Percentiles rank a stretch among this genome's conserved stretches.
These are phyloP conservation scores for Biscogniauxia marginata DNA, from an alignment of 2,329 filamentous ascomycete species.

Conservation along the genomic window DNA sequence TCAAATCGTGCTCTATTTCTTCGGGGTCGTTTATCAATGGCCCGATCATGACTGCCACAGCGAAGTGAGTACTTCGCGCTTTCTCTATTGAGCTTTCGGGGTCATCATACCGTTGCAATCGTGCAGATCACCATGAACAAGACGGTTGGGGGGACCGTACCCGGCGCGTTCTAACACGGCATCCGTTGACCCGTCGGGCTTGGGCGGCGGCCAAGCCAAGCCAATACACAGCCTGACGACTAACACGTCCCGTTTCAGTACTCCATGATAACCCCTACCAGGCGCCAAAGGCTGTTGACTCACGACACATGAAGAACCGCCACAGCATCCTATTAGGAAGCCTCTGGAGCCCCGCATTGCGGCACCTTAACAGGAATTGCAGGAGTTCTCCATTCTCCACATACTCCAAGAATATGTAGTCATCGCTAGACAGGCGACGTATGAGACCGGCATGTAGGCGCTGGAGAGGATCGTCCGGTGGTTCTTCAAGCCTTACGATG, in stretches of 20 bases:
- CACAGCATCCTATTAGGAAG: not conserved
- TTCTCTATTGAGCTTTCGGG: not conserved
- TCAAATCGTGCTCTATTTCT: not conserved
- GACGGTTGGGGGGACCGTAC: too few species aligned
- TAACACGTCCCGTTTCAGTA: not conserved
- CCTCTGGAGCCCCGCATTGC: not conserved
- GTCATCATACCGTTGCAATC: not conserved
- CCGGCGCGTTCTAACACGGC: not conserved
- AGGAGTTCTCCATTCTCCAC: not conserved
- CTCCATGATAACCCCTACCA: not conserved
- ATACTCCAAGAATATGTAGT: not conserved
- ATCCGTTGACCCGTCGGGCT: not conserved
- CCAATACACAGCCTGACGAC: not conserved
- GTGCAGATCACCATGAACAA: not conserved
- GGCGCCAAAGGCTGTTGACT: not conserved
- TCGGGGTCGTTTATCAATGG: not conserved
- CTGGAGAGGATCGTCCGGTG: not conserved
- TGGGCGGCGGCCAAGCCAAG: not conserved
- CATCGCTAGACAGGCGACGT: not conserved
- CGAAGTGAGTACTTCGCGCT: not conserved
- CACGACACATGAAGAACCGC: not conserved
- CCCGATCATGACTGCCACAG: not conserved
- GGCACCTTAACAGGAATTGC: not conserved
- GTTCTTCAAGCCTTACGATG: not conserved
- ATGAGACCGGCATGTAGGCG: not conserved